A percentile compares a stretch with the other conserved stretches of the same genome.
Conservation (phyloP, 1,284 basidiomycete species). For the Leucoagaricus sp. region DNA sequence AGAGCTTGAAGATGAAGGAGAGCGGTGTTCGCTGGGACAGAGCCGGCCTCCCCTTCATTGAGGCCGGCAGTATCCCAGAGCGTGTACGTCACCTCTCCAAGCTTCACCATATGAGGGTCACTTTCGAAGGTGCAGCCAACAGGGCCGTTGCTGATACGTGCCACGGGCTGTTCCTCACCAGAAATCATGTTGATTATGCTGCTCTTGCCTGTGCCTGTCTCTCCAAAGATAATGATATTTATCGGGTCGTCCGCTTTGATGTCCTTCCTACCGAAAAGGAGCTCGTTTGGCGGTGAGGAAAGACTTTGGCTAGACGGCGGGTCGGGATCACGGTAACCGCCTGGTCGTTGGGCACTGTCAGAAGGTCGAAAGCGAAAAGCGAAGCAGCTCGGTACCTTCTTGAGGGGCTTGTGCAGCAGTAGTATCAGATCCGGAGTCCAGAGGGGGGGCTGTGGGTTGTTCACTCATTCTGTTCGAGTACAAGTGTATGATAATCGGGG, state of each 20-base stretch:
- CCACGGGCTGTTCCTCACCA: constrained; percentile 1
- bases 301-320: no score
- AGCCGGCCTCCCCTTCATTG: constrained; percentile 35
- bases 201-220: constrained; percentile 33
- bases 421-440: no score
- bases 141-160: constrained; percentile 6
- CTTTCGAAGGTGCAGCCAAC: constrained; percentile 14
- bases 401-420: no score
- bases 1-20: constrained; percentile 34
- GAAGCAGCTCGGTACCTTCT: no score
- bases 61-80: constrained; percentile 43
- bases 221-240: constrained; percentile 31
- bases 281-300: no score
- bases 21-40: constrained; percentile 26
- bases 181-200: constrained; percentile 34
- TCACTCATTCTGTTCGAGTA: no score
- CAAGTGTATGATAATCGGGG: no score
- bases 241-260: neutral
- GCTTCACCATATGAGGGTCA: neutral
- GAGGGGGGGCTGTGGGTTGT: no score
- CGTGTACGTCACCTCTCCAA: constrained; percentile 20
- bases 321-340: no score
- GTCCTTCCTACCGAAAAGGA: no score
- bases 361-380: no score
- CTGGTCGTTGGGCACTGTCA: no score